Percentiles rank a stretch among this genome's conserved stretches.
Evolutionary conservation across 2,329 filamentous ascomycete genomes (phyloP).

Genomic region (Grosmannia serpens): DNA sequence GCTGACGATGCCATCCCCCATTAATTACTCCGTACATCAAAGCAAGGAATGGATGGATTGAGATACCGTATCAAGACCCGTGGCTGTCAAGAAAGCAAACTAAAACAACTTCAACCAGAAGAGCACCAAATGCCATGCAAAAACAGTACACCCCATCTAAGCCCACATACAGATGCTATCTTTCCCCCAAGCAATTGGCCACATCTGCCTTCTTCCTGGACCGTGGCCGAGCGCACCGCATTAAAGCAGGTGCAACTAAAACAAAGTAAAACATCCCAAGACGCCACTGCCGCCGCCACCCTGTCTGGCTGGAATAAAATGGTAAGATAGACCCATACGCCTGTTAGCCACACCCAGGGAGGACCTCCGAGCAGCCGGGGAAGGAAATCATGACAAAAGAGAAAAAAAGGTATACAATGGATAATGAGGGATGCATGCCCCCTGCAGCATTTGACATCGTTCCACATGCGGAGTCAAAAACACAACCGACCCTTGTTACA

Average conservation of each 20-base stretch:
- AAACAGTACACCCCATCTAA: background rate
- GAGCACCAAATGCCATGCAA: background rate
- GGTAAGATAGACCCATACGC: background rate
- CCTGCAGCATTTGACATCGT: background rate
- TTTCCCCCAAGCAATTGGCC: too few species aligned
- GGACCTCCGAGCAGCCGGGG: background rate
- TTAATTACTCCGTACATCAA: too few species aligned
- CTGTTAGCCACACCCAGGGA: background rate
- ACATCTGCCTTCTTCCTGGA: too few species aligned
- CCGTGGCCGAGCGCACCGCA: background rate
- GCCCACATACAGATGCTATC: background rate
- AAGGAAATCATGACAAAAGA: background rate
- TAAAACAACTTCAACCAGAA: background rate
- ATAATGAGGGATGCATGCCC: background rate
- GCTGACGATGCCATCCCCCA: too few species aligned
- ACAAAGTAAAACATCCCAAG: background rate
- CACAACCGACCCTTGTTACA: background rate
- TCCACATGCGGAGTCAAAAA: background rate
- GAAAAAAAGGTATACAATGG: background rate
- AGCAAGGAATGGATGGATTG: background rate
- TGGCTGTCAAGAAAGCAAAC: background rate
- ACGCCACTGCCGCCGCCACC: background rate
- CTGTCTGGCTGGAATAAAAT: background rate
- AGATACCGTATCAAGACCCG: background rate
- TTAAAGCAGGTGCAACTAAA: too few species aligned